phyloP scores from a whole-genome alignment of 495 filamentous ascomycete species.

The Xylaria nigripes region DNA sequence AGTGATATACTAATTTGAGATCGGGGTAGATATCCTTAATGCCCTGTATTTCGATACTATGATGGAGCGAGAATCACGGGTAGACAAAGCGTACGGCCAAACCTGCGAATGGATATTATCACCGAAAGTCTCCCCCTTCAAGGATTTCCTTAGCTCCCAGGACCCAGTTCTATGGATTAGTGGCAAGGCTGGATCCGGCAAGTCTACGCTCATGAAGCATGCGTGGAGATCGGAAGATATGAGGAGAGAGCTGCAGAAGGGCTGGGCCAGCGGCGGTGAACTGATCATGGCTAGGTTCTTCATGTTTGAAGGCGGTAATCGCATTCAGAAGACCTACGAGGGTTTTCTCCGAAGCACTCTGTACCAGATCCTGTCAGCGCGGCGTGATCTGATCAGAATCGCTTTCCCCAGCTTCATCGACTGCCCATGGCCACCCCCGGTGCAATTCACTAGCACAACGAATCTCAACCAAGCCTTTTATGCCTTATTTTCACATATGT shows the following conservation, averaged over 20 bases:
- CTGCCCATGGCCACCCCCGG: slow-evolving; percentile 20
- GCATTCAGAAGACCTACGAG: slow-evolving; percentile 33
- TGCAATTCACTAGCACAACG: slow-evolving; percentile 21
- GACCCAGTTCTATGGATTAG: slow-evolving; percentile 27
- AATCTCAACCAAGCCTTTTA: slow-evolving; percentile 27
- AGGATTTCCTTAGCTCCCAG: slow-evolving; percentile 14
- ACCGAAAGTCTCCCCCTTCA: slow-evolving; percentile 18
- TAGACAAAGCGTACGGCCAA: slow-evolving; percentile 24
- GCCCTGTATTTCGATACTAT: slow-evolving; percentile 25
- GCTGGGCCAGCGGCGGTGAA: slow-evolving; percentile 17
- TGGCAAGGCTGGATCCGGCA: slow-evolving; percentile 29
- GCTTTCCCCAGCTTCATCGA: slow-evolving; percentile 27
- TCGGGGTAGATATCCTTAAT: slow-evolving; percentile 23
- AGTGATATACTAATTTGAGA: neutral
- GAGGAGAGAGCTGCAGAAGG: slow-evolving; percentile 15
- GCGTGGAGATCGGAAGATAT: slow-evolving; percentile 18
- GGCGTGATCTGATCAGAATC: slow-evolving; percentile 22
- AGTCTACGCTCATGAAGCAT: slow-evolving; percentile 32
- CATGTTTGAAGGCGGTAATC: slow-evolving; percentile 35
- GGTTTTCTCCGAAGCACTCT: slow-evolving; percentile 34
- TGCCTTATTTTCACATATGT: slow-evolving; percentile 23
- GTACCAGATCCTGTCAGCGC: slow-evolving; percentile 28
- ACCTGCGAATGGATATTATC: slow-evolving; percentile 26
- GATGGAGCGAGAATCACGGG: slow-evolving; percentile 25
- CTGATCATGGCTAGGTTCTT: slow-evolving; percentile 30